phyloP scores from a whole-genome alignment of 768 basidiomycete species.

The Naganishia antarctica region DNA sequence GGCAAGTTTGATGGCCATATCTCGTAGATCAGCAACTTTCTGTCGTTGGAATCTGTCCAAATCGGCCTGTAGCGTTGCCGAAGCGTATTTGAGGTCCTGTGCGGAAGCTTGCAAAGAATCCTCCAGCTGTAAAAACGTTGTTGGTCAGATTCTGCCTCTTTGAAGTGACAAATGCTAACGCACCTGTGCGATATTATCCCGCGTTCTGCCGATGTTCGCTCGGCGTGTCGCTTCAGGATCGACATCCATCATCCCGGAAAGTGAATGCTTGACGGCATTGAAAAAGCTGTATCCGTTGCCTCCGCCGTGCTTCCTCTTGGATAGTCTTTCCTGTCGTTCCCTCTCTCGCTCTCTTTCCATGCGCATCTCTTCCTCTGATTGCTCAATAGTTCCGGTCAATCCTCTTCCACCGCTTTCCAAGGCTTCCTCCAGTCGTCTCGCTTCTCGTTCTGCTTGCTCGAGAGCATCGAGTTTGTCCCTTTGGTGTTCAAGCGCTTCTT shows the following conservation, averaged over 20 bases:
- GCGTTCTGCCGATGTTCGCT: slow-evolving; percentile 87
- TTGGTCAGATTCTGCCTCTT: not conserved
- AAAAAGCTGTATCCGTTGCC: slow-evolving; percentile 65
- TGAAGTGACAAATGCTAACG: slow-evolving; percentile 24
- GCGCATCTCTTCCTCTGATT: slow-evolving; percentile 30
- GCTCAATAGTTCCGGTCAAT: slow-evolving; percentile 33
- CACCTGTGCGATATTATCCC: slow-evolving; percentile 92
- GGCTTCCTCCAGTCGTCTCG: slow-evolving; percentile 80
- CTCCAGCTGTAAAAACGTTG: slow-evolving; percentile 62
- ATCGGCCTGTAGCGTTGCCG: slow-evolving; percentile 93
- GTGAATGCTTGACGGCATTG: slow-evolving; percentile 84
- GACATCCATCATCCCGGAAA: slow-evolving; percentile 98
- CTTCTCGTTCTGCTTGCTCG: slow-evolving; percentile 88
- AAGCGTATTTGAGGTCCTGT: slow-evolving; percentile 92
- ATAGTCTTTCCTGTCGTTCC: slow-evolving; percentile 28
- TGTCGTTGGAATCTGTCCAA: slow-evolving; percentile 96
- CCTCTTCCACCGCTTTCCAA: slow-evolving; percentile 56
- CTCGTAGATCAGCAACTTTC: slow-evolving; percentile 91
- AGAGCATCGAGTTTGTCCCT: slow-evolving; percentile 78
- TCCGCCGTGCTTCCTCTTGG: slow-evolving; percentile 19
- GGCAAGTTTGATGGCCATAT: slow-evolving; percentile 88
- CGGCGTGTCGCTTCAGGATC: slow-evolving; percentile 94
- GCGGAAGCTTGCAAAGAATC: slow-evolving; percentile 87
- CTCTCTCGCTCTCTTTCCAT: slow-evolving; percentile 29
- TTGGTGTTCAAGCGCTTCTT: slow-evolving; percentile 77